These are phyloP conservation scores for Neckera pumila DNA, from an alignment of 225 moss, liverwort and hornwort genomes.

Conservation along the genomic window DNA sequence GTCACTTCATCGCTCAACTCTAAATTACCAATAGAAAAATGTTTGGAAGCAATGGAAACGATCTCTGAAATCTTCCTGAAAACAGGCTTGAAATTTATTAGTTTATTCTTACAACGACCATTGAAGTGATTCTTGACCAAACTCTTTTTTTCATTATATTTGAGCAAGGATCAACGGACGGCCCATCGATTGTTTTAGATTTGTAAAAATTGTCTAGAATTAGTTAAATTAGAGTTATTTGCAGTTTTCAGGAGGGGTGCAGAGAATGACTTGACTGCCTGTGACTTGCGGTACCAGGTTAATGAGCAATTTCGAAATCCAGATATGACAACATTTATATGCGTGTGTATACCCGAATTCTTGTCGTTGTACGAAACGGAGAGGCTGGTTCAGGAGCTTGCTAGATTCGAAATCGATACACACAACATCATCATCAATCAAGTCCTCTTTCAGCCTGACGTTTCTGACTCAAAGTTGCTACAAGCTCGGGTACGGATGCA, in stretches of 20 bases:
- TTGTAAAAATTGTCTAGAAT: neutral
- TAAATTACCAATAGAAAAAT: neutral
- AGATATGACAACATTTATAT: conserved; percentile 76
- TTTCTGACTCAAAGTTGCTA: conserved; percentile 66
- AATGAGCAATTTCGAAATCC: conserved; percentile 92
- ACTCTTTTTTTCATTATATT: too few relatives aligned
- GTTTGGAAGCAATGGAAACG: neutral
- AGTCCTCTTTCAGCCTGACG: conserved; percentile 58
- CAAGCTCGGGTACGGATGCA: conserved; percentile 90
- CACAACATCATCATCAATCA: conserved; percentile 95
- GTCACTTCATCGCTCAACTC: neutral
- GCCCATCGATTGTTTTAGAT: neutral
- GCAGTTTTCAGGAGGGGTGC: neutral
- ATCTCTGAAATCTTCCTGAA: neutral
- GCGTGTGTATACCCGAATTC: conserved; percentile 94
- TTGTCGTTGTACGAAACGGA: conserved; percentile 93
- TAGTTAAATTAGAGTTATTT: neutral
- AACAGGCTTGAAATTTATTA: too few relatives aligned
- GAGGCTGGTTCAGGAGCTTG: conserved; percentile 85
- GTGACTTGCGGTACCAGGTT: conserved; percentile 25
- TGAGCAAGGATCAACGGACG: too few relatives aligned
- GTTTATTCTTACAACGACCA: neutral
- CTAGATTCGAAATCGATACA: conserved; percentile 89
- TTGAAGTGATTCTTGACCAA: neutral
- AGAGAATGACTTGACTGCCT: neutral